Percentiles rank a stretch among this genome's conserved stretches.
Evolutionary conservation across 441 rosid genomes (phyloP).

Genomic region (Rhodomyrtus psidioides): DNA sequence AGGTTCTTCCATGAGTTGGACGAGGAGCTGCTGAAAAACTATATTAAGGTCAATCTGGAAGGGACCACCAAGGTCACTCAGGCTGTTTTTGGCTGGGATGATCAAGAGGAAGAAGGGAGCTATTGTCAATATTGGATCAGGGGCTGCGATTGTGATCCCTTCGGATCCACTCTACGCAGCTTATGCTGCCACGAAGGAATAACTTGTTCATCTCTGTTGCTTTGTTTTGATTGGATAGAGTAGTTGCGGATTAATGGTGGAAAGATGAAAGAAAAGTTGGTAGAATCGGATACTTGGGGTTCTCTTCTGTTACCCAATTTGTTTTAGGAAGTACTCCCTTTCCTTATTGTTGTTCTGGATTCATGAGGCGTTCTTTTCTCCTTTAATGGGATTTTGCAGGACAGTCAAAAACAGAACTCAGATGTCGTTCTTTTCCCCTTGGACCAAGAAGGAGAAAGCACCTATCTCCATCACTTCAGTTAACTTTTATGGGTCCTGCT

Average conservation of each 20-base stretch:
- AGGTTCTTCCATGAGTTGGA: slow-evolving; percentile 88
- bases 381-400: too few relatives aligned
- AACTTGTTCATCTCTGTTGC: slow-evolving; percentile 7
- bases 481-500: too few relatives aligned
- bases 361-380: too few relatives aligned
- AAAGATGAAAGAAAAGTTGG: background rate
- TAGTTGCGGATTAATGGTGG: background rate
- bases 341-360: too few relatives aligned
- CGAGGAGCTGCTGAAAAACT: slow-evolving; percentile 43
- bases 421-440: too few relatives aligned
- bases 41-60: slow-evolving; percentile 75
- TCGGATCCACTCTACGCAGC: slow-evolving; percentile 92
- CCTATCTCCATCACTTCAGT: too few relatives aligned
- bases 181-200: slow-evolving; percentile 90
- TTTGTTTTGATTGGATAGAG: background rate
- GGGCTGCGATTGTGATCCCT: slow-evolving; percentile 79
- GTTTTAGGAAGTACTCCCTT: too few relatives aligned
- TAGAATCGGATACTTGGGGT: background rate
- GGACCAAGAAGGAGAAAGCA: too few relatives aligned
- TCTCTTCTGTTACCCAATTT: too few relatives aligned
- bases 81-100: slow-evolving; percentile 75
- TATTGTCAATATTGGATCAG: slow-evolving; percentile 84
- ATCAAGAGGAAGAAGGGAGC: slow-evolving; percentile 77
- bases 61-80: slow-evolving; percentile 87
- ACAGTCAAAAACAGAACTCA: too few relatives aligned